phyloP scores from a whole-genome alignment of 768 basidiomycete genomes.

The Postia placenta region DNA sequence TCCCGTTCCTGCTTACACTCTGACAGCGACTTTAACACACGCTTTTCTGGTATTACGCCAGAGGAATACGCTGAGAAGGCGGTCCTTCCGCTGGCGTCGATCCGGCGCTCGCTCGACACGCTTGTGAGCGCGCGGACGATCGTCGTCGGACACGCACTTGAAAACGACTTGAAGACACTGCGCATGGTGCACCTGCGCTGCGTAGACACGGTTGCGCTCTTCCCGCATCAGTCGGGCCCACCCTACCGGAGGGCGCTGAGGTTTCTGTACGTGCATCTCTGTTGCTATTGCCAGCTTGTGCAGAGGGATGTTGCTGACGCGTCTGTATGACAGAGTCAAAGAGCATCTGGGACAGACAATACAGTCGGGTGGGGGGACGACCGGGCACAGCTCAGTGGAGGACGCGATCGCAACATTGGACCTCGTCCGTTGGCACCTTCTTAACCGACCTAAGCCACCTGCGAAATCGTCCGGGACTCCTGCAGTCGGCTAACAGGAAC shows the following conservation, averaged over 20 bases:
- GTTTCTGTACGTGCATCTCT: constrained; percentile 55
- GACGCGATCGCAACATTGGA: constrained; percentile 88
- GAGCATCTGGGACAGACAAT: constrained; percentile 79
- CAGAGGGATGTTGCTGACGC: constrained; percentile 5
- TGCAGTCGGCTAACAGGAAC: not conserved
- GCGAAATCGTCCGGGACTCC: constrained; percentile 5
- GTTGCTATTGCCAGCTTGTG: not conserved
- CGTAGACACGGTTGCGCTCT: constrained; percentile 83
- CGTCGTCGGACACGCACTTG: constrained; percentile 84
- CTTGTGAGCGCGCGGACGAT: constrained; percentile 79
- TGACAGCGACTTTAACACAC: constrained; percentile 82
- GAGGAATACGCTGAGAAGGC: constrained; percentile 52
- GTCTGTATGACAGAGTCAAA: constrained; percentile 49
- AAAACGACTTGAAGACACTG: constrained; percentile 90
- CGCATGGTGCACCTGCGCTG: constrained; percentile 81
- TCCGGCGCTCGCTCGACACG: constrained; percentile 61
- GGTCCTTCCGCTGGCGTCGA: constrained; percentile 53
- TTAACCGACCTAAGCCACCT: constrained; percentile 45
- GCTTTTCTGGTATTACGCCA: constrained; percentile 77
- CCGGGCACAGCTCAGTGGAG: constrained; percentile 87
- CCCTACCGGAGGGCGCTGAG: constrained; percentile 76
- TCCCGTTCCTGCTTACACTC: constrained; percentile 4
- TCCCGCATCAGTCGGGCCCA: constrained; percentile 75
- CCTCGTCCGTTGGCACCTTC: constrained; percentile 76
- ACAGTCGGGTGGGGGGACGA: constrained; percentile 68